Evolutionary conservation across 768 basidiomycete species (phyloP).

Genomic region (Phanerochaete carnosa): DNA sequence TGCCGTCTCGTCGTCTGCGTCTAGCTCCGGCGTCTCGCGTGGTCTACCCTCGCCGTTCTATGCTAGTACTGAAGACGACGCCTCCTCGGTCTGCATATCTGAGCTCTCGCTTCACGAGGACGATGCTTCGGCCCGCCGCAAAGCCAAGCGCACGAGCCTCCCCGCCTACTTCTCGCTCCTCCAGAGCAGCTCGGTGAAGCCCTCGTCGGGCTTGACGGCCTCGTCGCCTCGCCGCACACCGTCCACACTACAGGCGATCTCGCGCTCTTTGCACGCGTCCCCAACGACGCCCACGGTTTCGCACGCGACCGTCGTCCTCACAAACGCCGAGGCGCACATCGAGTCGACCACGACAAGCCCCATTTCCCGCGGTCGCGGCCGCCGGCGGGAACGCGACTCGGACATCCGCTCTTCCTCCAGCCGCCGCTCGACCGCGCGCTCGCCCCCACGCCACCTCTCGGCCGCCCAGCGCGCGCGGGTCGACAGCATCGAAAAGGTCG

Average conservation of each 20-base stretch:
- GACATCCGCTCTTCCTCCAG: conserved; percentile 22
- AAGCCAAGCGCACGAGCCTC: conserved; percentile 67
- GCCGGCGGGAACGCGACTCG: conserved; percentile 17
- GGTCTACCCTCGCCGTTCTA: conserved; percentile 26
- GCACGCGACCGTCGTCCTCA: conserved; percentile 18
- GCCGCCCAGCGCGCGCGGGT: conserved; percentile 19
- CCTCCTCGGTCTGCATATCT: conserved; percentile 30
- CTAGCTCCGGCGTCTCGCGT: conserved; percentile 20
- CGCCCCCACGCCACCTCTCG: conserved; percentile 17
- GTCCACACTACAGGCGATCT: conserved; percentile 20
- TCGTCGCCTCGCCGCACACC: conserved; percentile 9
- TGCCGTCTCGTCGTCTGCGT: conserved; percentile 36
- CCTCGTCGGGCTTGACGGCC: conserved; percentile 13
- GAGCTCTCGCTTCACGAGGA: conserved; percentile 17
- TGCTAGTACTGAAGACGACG: conserved; percentile 22
- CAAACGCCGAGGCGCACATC: conserved; percentile 17
- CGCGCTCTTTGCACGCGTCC: conserved; percentile 20
- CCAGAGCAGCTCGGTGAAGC: conserved; percentile 34
- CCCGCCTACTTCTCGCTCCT: conserved; percentile 76
- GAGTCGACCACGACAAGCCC: conserved; percentile 4
- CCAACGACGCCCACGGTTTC: conserved; percentile 25
- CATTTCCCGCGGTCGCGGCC: conserved; percentile 18
- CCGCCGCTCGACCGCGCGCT: conserved; percentile 22
- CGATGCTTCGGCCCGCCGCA: conserved; percentile 32
- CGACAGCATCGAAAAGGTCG: conserved; percentile 40